phyloP scores from a whole-genome alignment of 2,329 filamentous ascomycete species.

The Rutstroemia sp. region DNA sequence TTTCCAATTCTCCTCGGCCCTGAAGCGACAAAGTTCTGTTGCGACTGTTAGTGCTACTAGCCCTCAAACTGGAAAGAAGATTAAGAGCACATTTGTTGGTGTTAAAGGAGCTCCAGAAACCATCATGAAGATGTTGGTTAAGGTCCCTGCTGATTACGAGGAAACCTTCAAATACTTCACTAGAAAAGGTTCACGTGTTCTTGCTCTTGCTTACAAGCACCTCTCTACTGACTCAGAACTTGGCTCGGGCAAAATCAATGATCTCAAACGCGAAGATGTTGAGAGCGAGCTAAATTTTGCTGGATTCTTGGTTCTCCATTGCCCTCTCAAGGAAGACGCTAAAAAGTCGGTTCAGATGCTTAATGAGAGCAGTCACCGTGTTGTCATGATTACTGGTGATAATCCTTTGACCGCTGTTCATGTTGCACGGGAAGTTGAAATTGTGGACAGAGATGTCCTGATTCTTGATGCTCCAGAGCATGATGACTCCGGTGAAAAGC shows the following conservation, averaged over 20 bases:
- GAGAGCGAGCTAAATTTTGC: slow-evolving; percentile 82
- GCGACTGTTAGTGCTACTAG: slow-evolving; percentile 72
- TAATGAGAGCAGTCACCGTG: slow-evolving; percentile 96
- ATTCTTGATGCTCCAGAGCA: slow-evolving; percentile 94
- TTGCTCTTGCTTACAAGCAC: slow-evolving; percentile 91
- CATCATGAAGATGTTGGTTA: slow-evolving; percentile 84
- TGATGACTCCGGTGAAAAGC: slow-evolving; percentile 67
- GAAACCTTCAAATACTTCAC: slow-evolving; percentile 99
- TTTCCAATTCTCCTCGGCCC: slow-evolving; percentile 94
- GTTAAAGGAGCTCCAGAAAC: slow-evolving; percentile 98
- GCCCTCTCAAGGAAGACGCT: slow-evolving; percentile 92
- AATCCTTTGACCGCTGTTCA: slow-evolving; percentile 95
- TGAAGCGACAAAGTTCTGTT: slow-evolving; percentile 94
- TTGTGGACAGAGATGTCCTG: slow-evolving; percentile 89
- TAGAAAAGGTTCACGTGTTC: slow-evolving; percentile 85
- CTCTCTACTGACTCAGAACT: slow-evolving; percentile 76
- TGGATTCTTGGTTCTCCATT: slow-evolving; percentile 91
- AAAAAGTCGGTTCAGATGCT: slow-evolving; percentile 92
- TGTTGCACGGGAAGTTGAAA: slow-evolving; percentile 91
- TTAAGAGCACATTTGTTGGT: slow-evolving; percentile 81
- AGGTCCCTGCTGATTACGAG: slow-evolving; percentile 81
- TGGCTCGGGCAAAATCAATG: slow-evolving; percentile 78
- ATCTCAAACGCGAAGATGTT: slow-evolving; percentile 86
- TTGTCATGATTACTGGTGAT: slow-evolving; percentile 98
- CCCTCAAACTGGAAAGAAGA: slow-evolving; percentile 63